Evolutionary conservation across 2,329 filamentous ascomycete genomes (phyloP).

Genomic region (Acarospora socialis): DNA sequence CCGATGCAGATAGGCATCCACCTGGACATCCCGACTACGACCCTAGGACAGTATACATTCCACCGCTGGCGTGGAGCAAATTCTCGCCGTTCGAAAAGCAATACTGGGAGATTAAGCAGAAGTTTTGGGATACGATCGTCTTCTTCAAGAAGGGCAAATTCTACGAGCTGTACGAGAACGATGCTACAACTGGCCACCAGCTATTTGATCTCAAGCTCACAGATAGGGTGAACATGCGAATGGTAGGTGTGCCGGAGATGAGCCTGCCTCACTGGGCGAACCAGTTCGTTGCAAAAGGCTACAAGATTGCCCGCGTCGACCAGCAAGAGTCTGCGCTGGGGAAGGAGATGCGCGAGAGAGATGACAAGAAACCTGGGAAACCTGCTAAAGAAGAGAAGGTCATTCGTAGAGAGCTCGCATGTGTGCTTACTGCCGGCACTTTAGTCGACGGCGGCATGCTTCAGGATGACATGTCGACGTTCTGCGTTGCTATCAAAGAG

Average conservation of each 20-base stretch:
- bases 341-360: conserved; percentile 97
- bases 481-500: conserved; percentile 90
- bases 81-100: conserved; percentile 96
- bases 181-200: conserved; percentile 91
- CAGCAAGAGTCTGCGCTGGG: conserved; percentile 91
- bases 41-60: conserved; percentile 79
- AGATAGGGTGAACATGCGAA: conserved; percentile 97
- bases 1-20: conserved; percentile 70
- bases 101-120: conserved; percentile 98
- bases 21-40: conserved; percentile 78
- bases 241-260: conserved; percentile 94
- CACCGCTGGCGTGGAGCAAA: conserved; percentile 59
- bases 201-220: conserved; percentile 96
- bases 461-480: conserved; percentile 94
- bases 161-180: conserved; percentile 95
- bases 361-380: conserved; percentile 40
- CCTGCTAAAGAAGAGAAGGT: conserved; percentile 73
- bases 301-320: conserved; percentile 91
- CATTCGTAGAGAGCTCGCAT: conserved; percentile 78
- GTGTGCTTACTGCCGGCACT: conserved; percentile 81
- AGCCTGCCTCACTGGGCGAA: conserved; percentile 96
- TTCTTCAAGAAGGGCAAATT: conserved; percentile 99
- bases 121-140: conserved; percentile 92
- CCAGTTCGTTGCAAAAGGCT: conserved; percentile 95
- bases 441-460: conserved; percentile 94